phyloP scores from a whole-genome alignment of 2,329 filamentous ascomycete species.

The Sarocladium oryzae region DNA sequence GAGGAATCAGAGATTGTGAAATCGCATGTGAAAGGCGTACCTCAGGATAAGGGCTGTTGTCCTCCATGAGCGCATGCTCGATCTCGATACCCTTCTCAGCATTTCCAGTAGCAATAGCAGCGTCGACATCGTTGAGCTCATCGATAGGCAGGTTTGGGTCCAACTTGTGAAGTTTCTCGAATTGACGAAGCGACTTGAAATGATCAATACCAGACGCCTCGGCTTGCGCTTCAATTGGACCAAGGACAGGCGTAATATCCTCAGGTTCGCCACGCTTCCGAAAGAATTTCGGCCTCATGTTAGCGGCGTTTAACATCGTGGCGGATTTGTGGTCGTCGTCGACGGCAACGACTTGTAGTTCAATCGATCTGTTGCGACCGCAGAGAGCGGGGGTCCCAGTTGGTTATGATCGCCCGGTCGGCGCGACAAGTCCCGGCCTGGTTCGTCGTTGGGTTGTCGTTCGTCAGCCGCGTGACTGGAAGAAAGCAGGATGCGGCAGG shows the following conservation, averaged over 20 bases:
- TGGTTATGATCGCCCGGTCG: background rate
- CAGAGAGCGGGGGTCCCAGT: background rate
- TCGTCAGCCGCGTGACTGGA: background rate
- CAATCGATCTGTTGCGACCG: constrained; percentile 1
- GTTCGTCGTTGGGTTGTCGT: background rate
- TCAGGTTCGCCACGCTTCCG: constrained; percentile 40
- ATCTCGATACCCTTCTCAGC: constrained; percentile 50
- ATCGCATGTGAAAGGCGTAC: constrained; percentile 28
- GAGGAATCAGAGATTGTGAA: too few species aligned
- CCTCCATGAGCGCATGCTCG: constrained; percentile 52
- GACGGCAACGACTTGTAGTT: background rate
- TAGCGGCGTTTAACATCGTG: constrained; percentile 1
- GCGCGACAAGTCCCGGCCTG: background rate
- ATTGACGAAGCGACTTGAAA: constrained; percentile 43
- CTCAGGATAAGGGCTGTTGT: constrained; percentile 63
- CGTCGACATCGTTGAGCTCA: constrained; percentile 53
- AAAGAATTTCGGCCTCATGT: constrained; percentile 31
- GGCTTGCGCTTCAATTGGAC: constrained; percentile 32
- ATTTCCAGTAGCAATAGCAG: constrained; percentile 47
- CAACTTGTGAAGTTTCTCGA: constrained; percentile 55
- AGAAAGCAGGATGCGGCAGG: background rate
- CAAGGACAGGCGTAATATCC: constrained; percentile 36
- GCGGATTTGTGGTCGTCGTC: background rate
- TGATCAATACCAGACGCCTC: constrained; percentile 34
- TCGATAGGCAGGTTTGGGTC: constrained; percentile 61